A percentile compares a stretch with the other conserved stretches of the same genome.
These are phyloP conservation scores for Metarhizium humberi DNA, from an alignment of 2,329 filamentous ascomycete genomes.

Conservation along the genomic window DNA sequence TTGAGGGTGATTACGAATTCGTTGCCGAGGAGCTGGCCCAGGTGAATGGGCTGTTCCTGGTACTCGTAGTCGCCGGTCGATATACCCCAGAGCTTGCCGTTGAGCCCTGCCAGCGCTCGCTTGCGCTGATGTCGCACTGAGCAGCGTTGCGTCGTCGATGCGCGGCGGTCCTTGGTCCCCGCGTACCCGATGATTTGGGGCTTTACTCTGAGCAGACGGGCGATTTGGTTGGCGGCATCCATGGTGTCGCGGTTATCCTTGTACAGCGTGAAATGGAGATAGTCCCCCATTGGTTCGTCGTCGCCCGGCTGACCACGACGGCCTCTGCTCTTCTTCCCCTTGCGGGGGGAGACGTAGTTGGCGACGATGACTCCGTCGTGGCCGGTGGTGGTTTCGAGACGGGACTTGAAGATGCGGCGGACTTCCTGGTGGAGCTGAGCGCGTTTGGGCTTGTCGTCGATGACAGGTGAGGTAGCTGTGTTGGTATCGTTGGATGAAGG, in stretches of 20 bases:
- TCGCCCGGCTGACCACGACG: conserved; percentile 15
- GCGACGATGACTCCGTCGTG: conserved; percentile 53
- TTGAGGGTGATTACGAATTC: conserved; percentile 89
- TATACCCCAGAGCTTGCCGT: conserved; percentile 52
- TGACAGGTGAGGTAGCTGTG: conserved; percentile 28
- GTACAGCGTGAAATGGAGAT: conserved; percentile 84
- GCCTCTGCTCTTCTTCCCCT: conserved; percentile 19
- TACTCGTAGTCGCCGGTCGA: conserved; percentile 77
- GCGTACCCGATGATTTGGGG: conserved; percentile 65
- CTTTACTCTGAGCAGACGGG: conserved; percentile 64
- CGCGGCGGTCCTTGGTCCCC: conserved; percentile 84
- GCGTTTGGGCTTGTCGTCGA: conserved; percentile 36
- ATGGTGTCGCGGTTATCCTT: conserved; percentile 97
- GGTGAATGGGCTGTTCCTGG: conserved; percentile 58
- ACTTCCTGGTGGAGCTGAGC: conserved; percentile 50
- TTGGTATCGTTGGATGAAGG: conserved; percentile 18
- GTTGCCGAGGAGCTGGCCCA: conserved; percentile 81
- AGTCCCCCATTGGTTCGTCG: conserved; percentile 51
- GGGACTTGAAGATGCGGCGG: conserved; percentile 69
- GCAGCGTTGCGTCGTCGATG: conserved; percentile 75
- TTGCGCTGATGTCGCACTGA: conserved; percentile 47
- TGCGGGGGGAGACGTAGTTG: conserved; percentile 45
- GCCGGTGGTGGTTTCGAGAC: conserved; percentile 65
- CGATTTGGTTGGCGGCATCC: conserved; percentile 74
- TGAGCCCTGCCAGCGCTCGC: conserved; percentile 56